phyloP scores from a whole-genome alignment of 306 rosid genomes.

The Trifolium repens region DNA sequence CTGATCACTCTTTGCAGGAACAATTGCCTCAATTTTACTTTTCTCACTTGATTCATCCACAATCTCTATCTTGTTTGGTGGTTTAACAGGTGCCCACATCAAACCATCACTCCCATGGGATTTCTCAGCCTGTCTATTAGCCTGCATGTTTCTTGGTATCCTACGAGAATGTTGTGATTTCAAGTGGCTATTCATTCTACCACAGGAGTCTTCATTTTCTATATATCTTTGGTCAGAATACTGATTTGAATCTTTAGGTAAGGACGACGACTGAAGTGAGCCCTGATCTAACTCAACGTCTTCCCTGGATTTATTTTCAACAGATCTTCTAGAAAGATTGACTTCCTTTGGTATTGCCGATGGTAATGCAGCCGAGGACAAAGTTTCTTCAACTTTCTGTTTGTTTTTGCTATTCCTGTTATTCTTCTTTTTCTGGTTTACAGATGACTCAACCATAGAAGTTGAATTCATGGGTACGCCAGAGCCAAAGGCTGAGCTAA shows the following conservation, averaged over 20 bases:
- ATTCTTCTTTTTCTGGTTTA: conserved; percentile 68
- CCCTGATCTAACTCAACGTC: conserved; percentile 57
- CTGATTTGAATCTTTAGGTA: conserved; percentile 56
- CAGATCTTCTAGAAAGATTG: conserved; percentile 45
- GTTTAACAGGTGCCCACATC: conserved; percentile 94
- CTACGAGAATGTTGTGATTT: conserved; percentile 77
- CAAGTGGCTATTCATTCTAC: conserved; percentile 69
- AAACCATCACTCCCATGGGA: conserved; percentile 63
- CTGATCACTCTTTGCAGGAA: conserved; percentile 58
- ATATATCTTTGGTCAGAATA: conserved; percentile 53
- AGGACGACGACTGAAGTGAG: conserved; percentile 48
- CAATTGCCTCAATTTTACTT: conserved; percentile 54
- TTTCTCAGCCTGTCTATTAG: conserved; percentile 66
- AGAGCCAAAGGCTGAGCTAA: conserved; percentile 43
- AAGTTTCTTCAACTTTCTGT: conserved; percentile 66
- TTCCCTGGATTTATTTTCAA: conserved; percentile 56
- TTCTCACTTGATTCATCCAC: conserved; percentile 59
- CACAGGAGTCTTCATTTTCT: conserved; percentile 64
- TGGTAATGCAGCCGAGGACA: conserved; percentile 43
- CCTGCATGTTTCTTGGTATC: conserved; percentile 68
- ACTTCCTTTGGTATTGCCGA: conserved; percentile 54
- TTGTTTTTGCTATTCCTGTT: conserved; percentile 67
- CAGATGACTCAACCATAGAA: conserved; percentile 51
- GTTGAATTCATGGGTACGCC: conserved; percentile 47
- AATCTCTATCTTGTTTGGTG: conserved; percentile 63